These are phyloP conservation scores for Phlebiopsis flavidoalba DNA, from an alignment of 768 basidiomycete species.

Conservation along the genomic window DNA sequence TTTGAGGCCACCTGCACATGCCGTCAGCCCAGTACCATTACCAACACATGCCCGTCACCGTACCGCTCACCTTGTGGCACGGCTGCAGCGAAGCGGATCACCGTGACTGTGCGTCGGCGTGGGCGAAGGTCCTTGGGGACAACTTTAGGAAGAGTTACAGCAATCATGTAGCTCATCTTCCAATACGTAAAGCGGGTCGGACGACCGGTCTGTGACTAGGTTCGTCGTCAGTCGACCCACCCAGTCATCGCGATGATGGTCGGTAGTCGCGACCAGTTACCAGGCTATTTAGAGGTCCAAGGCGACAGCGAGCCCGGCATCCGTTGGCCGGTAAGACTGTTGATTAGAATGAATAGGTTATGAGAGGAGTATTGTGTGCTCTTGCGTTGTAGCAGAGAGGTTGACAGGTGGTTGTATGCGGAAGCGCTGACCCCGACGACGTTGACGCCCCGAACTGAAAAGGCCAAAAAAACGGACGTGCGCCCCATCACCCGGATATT, in stretches of 20 bases:
- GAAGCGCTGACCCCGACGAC: no score
- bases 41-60: not conserved
- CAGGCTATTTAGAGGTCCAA: not conserved
- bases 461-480: no score
- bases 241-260: not conserved
- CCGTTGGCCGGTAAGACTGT: no score
- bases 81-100: not conserved
- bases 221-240: not conserved
- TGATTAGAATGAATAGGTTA: no score
- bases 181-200: not conserved
- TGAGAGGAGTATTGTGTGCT: no score
- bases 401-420: no score
- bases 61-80: not conserved
- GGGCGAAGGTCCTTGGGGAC: not conserved
- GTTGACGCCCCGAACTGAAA: no score
- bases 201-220: not conserved
- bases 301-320: not conserved
- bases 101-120: not conserved
- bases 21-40: not conserved
- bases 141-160: not conserved
- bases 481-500: no score
- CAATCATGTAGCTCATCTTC: not conserved
- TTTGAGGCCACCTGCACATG: no score
- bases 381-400: no score
- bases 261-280: not conserved